Evolutionary conservation across 2,329 filamentous ascomycete species (phyloP), one percentile per base, ranked within the genome.

Genomic region (Talaromyces sp.): DNA sequence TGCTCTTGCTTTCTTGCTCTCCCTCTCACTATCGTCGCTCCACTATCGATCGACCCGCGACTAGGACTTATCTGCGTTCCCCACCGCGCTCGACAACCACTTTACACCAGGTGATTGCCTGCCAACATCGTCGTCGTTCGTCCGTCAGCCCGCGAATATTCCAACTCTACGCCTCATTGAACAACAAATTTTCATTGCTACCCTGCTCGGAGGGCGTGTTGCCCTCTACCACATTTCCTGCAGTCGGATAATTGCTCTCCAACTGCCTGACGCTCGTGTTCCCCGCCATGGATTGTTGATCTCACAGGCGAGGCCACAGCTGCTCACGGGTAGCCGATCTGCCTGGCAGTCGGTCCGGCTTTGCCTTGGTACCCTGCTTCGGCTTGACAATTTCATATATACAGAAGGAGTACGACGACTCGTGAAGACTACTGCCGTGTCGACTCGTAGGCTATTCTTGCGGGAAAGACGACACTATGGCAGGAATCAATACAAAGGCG

Each of bases 281-380:
- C 66, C 66, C 64, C 74, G 72, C 67, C 71, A 78, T 78, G 78
- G 75, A 74, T 72, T 68, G 71, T 76, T 78, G 73, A 78, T 77
- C 70, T 69, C 70, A 71, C 76, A 72, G 74, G 76, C 76, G 75
- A 77, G 75, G 77, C 68, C 72, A 75, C 75, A 78, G 72, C 72
- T 75, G 71, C 70, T 68, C 63, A 72, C 76, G 77, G 77, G 77
- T 76, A 74, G 70, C 76, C 75, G 76, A 74, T 77, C 77, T 79
- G 77, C 78, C 75, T 72, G 72, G 78, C 77, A 78, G 77, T 78
- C 75, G 76, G 76, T 73, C 72, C 71, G 74, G 74, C 74, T 74
- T 71, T 68, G 71, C 68, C 27, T 69, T 69, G 65, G 64, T 63
- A 68, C 48, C 22, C 45, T 58, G 59, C 64, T 59, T 35, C 4